phyloP scores from a whole-genome alignment of 106 monocot species.

The Ottelia alismoides region DNA sequence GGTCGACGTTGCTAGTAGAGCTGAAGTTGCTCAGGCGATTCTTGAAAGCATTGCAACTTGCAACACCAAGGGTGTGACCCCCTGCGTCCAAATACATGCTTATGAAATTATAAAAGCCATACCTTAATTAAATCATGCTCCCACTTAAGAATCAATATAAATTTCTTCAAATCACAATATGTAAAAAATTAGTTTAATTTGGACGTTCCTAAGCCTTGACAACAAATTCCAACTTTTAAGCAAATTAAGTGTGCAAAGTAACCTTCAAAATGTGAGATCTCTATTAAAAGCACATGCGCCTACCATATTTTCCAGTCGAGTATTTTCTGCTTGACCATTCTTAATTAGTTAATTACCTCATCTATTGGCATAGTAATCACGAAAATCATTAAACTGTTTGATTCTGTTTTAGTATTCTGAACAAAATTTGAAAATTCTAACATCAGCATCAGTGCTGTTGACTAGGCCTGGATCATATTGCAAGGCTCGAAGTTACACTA shows the following conservation, averaged over 20 bases:
- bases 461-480: too few relatives aligned
- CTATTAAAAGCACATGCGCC: too few relatives aligned
- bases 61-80: slow-evolving; percentile 47
- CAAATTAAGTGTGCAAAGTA: background rate
- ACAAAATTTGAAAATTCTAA: too few relatives aligned
- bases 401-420: too few relatives aligned
- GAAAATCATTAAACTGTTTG: too few relatives aligned
- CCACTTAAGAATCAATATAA: background rate
- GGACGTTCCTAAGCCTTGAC: background rate
- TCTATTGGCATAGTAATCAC: too few relatives aligned
- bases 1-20: slow-evolving; percentile 28
- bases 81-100: slow-evolving; percentile 13
- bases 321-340: too few relatives aligned
- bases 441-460: too few relatives aligned
- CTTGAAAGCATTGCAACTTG: slow-evolving; percentile 47
- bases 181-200: background rate
- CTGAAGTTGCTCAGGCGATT: slow-evolving; percentile 33
- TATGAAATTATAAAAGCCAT: background rate
- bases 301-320: too few relatives aligned
- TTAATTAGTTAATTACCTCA: too few relatives aligned
- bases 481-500: too few relatives aligned
- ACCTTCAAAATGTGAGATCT: too few relatives aligned
- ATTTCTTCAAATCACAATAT: background rate
- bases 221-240: background rate
- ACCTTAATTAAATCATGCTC: background rate